phyloP scores from a whole-genome alignment of 179 eudicot species.

The Silene noctiflora region DNA sequence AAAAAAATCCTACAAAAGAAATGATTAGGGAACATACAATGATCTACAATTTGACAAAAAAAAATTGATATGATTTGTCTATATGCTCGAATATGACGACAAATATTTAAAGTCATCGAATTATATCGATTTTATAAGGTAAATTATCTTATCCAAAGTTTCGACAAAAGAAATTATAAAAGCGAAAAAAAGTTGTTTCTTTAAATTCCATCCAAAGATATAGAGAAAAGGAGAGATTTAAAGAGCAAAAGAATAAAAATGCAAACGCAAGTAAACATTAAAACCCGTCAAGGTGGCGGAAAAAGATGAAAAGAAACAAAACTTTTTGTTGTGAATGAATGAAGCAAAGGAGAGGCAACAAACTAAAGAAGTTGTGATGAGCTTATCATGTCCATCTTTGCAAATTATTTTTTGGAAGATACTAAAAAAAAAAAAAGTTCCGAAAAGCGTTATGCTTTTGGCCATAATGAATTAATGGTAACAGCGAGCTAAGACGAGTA shows the following conservation, averaged over 20 bases:
- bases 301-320: not conserved
- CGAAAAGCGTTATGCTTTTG: too few relatives aligned
- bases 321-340: not conserved
- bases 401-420: not conserved
- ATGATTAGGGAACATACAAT: conserved; percentile 4
- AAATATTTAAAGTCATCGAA: not conserved
- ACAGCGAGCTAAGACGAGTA: not conserved
- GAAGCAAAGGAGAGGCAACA: conserved; percentile 1
- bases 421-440: too few relatives aligned
- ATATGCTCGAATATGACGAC: not conserved
- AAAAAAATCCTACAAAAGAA: not conserved
- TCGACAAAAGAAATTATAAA: not conserved
- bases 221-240: not conserved
- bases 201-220: not conserved
- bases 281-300: conserved; percentile 10
- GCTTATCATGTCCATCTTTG: not conserved
- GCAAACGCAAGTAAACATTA: conserved; percentile 11
- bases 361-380: not conserved
- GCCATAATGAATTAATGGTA: not conserved
- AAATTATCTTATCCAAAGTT: not conserved
- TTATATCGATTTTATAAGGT: not conserved
- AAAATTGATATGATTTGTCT: not conserved
- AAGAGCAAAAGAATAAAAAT: conserved; percentile 8
- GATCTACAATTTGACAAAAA: not conserved
- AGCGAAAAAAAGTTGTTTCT: not conserved